Evolutionary conservation across 257 asterid genomes (phyloP), one percentile per base, ranked within the genome.

Genomic region (Przewalskia tangutica): DNA sequence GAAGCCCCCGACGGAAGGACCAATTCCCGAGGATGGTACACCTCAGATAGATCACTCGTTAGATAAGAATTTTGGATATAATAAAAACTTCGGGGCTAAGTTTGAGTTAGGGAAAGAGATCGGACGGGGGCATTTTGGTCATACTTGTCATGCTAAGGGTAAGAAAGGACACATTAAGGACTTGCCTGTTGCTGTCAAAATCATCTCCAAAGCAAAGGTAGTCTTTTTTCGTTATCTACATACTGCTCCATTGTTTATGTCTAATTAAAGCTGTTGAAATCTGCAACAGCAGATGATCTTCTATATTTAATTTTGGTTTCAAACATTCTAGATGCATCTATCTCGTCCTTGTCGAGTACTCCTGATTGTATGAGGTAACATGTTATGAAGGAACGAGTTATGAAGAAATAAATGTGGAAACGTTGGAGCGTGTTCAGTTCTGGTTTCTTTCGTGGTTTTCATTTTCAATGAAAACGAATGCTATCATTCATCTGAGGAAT

Each of bases 81-180:
- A 90, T 53, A 92, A 87, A 86, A 92, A 91, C 83, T 93, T 95
- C 48, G 99, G 97, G 32, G 98, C 97, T 1, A 95, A 93, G 89
- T 95, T 87, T 83, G 98, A 95, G 86, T 83, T 95, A 80, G 98
- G 98, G 88, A 95, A 93, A 84, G 98, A 93, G 89, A 97, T 92
- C 38, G 98, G 98, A 48, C 84, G 94, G 68, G 98, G 98, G 83
- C 98, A 95, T 93, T 95, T 95, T 84, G 98, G 98, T 48, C 98
- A 95, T 83, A 95, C 98, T 77, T 95, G 99, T 84, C 90, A 75
- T 36, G 99, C 97, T 0, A 91, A 77, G 84, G 98, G 93, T 3
- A 88, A 89, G 84, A 93, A 92, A 82, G 97, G 96, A 58, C 97
- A 95, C 48, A 92, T 95, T 84, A 92, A 89, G 86, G 97, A 95